Evolutionary conservation across 2,329 filamentous ascomycete genomes (phyloP).

Genomic region (Penicillium hesseltinei): DNA sequence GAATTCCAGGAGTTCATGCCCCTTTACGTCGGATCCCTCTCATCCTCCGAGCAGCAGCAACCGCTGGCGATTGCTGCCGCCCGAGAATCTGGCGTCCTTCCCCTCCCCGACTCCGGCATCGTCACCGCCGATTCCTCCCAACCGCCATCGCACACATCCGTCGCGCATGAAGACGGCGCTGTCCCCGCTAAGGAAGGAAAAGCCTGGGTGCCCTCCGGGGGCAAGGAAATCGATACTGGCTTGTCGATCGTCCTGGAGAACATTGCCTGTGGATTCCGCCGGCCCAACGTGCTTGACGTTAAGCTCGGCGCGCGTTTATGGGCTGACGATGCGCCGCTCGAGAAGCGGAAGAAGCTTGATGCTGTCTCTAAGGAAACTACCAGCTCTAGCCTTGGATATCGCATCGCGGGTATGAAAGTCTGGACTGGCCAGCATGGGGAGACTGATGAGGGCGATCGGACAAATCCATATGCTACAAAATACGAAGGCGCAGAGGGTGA

Average conservation of each 20-base stretch:
- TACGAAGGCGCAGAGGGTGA: constrained; percentile 51
- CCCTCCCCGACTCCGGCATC: constrained; percentile 26
- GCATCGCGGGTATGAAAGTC: constrained; percentile 65
- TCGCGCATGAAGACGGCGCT: constrained; percentile 21
- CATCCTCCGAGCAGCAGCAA: constrained; percentile 57
- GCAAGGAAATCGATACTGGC: constrained; percentile 70
- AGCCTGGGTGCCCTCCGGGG: constrained; percentile 51
- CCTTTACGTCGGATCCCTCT: constrained; percentile 75
- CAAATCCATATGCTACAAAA: constrained; percentile 34
- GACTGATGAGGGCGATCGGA: constrained; percentile 32
- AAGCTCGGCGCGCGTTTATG: constrained; percentile 86
- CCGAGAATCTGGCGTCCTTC: constrained; percentile 45
- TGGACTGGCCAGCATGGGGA: constrained; percentile 46
- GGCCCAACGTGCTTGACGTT: constrained; percentile 87
- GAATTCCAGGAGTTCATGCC: constrained; percentile 81
- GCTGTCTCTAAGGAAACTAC: constrained; percentile 60
- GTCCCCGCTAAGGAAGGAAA: constrained; percentile 20
- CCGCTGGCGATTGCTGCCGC: constrained; percentile 47
- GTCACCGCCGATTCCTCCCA: constrained; percentile 6
- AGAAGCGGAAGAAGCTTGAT: constrained; percentile 60
- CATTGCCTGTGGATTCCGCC: constrained; percentile 72
- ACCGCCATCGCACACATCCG: constrained; percentile 25
- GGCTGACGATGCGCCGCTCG: constrained; percentile 65
- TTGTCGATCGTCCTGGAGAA: constrained; percentile 83
- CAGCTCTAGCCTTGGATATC: constrained; percentile 59